These are phyloP conservation scores for Staphylotrichum longicolle DNA, from an alignment of 495 filamentous ascomycete genomes.

Conservation along the genomic window DNA sequence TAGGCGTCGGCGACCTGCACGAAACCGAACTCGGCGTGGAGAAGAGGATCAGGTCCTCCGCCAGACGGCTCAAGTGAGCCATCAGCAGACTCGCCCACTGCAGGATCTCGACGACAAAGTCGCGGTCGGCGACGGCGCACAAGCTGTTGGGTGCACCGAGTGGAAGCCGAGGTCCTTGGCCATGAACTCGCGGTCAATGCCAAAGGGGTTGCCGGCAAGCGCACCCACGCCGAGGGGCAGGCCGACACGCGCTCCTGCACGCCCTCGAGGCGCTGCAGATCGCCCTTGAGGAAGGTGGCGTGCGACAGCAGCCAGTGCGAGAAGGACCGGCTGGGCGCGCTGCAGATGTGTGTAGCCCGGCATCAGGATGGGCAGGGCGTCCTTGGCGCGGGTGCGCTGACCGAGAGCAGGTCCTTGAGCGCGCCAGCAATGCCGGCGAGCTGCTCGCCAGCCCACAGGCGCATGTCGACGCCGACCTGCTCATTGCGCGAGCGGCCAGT, in stretches of 20 bases:
- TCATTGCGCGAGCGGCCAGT: slow-evolving; percentile 91
- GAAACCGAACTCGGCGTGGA: slow-evolving; percentile 79
- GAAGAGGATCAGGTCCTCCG: slow-evolving; percentile 90
- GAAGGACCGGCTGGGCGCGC: slow-evolving; percentile 86
- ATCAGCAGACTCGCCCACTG: slow-evolving; percentile 86
- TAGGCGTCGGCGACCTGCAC: slow-evolving; percentile 82
- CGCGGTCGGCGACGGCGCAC: slow-evolving; percentile 78
- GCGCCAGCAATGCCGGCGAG: slow-evolving; percentile 67
- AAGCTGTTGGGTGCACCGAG: slow-evolving; percentile 78
- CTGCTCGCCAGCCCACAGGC: slow-evolving; percentile 83
- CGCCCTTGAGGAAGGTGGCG: slow-evolving; percentile 68
- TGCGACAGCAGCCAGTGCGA: slow-evolving; percentile 83
- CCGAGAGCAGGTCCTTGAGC: slow-evolving; percentile 67
- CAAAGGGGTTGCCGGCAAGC: slow-evolving; percentile 87
- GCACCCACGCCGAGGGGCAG: slow-evolving; percentile 79
- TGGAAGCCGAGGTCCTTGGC: slow-evolving; percentile 87
- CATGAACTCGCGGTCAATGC: slow-evolving; percentile 84
- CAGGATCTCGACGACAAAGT: slow-evolving; percentile 87
- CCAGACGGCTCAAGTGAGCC: slow-evolving; percentile 82
- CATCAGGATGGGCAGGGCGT: slow-evolving; percentile 62
- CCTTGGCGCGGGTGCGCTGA: slow-evolving; percentile 70
- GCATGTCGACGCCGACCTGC: slow-evolving; percentile 91
- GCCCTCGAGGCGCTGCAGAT: slow-evolving; percentile 77
- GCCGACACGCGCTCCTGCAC: slow-evolving; percentile 72
- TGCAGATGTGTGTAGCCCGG: slow-evolving; percentile 89